Percentiles rank a stretch among this genome's conserved stretches.
Evolutionary conservation across 805 yeast species (phyloP).

Genomic region (Yarrowia porcina): DNA sequence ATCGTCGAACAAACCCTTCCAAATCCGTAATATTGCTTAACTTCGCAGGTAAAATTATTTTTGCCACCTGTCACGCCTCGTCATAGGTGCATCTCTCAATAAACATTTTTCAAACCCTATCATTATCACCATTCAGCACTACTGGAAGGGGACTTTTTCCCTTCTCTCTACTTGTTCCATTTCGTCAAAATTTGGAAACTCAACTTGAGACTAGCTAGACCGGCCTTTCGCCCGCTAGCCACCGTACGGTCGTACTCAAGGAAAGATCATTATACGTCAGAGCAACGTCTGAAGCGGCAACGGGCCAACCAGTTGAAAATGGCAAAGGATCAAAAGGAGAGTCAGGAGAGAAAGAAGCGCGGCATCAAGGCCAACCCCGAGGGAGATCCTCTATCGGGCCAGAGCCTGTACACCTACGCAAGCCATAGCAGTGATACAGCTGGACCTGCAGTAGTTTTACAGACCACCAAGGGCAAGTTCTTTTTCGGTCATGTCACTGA

Average conservation of each 20-base stretch:
- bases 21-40: too few relatives aligned
- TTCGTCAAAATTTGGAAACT: background rate
- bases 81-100: too few relatives aligned
- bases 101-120: background rate
- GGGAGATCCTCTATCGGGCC: background rate
- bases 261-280: too few relatives aligned
- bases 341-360: background rate
- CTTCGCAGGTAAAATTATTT: too few relatives aligned
- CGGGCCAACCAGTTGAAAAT: too few relatives aligned
- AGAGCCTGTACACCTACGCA: background rate
- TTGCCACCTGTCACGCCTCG: too few relatives aligned
- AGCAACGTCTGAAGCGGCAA: too few relatives aligned
- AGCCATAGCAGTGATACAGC: slow-evolving; percentile 46
- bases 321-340: background rate
- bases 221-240: background rate
- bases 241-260: too few relatives aligned
- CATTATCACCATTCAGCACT: background rate
- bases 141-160: too few relatives aligned
- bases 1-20: too few relatives aligned
- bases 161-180: background rate
- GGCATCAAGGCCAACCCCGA: background rate
- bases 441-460: slow-evolving; percentile 49
- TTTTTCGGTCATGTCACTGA: slow-evolving; percentile 80
- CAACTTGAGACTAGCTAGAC: background rate
- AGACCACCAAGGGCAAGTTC: slow-evolving; percentile 52